phyloP scores from a whole-genome alignment of 169 alveolate species.

The Cryptosporidium tyzzeri region DNA sequence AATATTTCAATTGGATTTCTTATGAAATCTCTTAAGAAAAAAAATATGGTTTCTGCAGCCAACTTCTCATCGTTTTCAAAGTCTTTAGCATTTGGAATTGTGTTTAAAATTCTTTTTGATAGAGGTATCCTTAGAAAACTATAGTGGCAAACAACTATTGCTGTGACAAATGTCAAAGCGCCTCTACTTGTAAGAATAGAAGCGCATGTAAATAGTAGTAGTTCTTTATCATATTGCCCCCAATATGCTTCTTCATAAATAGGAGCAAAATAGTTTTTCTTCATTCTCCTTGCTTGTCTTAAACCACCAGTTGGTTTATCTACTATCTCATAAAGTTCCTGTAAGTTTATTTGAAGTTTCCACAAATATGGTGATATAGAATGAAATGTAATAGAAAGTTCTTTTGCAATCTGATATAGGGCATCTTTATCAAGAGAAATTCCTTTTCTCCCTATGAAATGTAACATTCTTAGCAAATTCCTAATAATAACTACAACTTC shows the following conservation, averaged over 20 bases:
- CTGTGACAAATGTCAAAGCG: constrained; percentile 5
- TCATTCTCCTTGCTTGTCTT: neutral
- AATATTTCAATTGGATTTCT: constrained; percentile 21
- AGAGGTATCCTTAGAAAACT: constrained; percentile 59
- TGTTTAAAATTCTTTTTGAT: constrained; percentile 9
- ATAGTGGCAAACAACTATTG: constrained; percentile 61
- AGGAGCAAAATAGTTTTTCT: constrained; percentile 15
- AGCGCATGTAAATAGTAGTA: constrained; percentile 38
- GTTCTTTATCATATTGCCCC: constrained; percentile 35
- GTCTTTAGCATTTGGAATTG: constrained; percentile 38
- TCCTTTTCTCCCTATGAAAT: constrained; percentile 45
- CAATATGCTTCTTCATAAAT: constrained; percentile 63
- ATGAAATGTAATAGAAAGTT: constrained; percentile 49
- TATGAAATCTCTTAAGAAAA: constrained; percentile 22
- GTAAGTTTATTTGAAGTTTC: constrained; percentile 12
- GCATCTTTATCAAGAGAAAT: constrained; percentile 1
- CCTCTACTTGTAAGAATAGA: constrained; percentile 48
- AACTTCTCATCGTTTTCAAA: constrained; percentile 32
- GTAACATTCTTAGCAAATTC: constrained; percentile 29
- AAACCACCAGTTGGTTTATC: neutral
- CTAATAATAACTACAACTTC: constrained; percentile 25
- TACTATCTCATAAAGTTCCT: neutral
- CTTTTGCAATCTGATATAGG: constrained; percentile 58
- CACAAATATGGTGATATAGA: constrained; percentile 67
- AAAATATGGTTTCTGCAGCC: constrained; percentile 2